These are phyloP conservation scores for Emergomyces pasteurianus DNA, from an alignment of 2,329 filamentous ascomycete genomes.

Conservation along the genomic window DNA sequence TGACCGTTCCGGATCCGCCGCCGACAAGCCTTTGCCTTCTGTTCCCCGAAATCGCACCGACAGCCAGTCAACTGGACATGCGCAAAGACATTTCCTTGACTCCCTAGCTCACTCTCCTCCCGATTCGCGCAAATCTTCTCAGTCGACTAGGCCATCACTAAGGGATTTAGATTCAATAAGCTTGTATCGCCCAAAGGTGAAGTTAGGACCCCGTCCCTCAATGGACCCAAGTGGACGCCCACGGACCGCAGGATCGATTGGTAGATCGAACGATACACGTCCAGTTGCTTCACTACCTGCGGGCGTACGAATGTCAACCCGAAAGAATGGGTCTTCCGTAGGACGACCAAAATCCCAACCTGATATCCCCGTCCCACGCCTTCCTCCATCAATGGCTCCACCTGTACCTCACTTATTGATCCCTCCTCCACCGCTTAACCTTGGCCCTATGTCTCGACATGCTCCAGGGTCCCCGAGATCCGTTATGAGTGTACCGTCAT, in stretches of 20 bases:
- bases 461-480: constrained; percentile 24
- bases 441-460: constrained; percentile 20
- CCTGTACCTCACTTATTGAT: constrained; percentile 29
- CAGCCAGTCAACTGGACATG: constrained; percentile 9
- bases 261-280: constrained; percentile 41
- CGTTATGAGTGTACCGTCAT: constrained; percentile 33
- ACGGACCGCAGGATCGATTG: constrained; percentile 43
- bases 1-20: background rate
- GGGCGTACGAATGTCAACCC: constrained; percentile 56
- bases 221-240: constrained; percentile 48
- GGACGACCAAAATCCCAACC: constrained; percentile 34
- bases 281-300: constrained; percentile 70
- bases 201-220: constrained; percentile 76
- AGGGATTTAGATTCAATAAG: constrained; percentile 32
- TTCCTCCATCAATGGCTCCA: constrained; percentile 20
- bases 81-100: constrained; percentile 21
- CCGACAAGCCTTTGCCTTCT: constrained; percentile 8
- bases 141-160: constrained; percentile 33
- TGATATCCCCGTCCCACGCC: constrained; percentile 20
- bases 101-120: constrained; percentile 24
- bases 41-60: constrained; percentile 14
- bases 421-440: constrained; percentile 25
- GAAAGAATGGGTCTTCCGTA: constrained; percentile 36
- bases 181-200: constrained; percentile 53
- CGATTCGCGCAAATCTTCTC: constrained; percentile 27